Conservation (phyloP, 495 filamentous ascomycete species). For the Stereocaulon alpinum region DNA sequence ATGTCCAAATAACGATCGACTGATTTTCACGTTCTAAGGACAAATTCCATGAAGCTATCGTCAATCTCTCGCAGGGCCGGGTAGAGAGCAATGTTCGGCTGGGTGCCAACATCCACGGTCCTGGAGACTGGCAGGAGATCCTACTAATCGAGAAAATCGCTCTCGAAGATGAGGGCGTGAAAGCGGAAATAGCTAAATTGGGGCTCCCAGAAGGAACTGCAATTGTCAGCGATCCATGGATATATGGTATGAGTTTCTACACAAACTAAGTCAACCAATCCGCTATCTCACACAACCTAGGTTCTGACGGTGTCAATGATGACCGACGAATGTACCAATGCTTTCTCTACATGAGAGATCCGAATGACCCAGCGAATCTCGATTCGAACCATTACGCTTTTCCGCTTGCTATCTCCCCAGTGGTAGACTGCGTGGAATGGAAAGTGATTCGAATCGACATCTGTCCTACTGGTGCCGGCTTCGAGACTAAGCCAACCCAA, state of each 20-base stretch:
- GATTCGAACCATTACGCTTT: constrained; percentile 74
- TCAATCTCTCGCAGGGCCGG: constrained; percentile 41
- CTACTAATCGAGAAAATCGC: constrained; percentile 45
- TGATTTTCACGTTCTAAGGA: constrained; percentile 30
- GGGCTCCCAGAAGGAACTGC: constrained; percentile 51
- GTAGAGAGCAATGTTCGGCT: constrained; percentile 52
- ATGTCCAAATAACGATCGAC: neutral
- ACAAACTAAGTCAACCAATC: neutral
- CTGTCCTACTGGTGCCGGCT: constrained; percentile 30
- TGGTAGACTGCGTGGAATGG: constrained; percentile 54
- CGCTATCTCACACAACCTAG: constrained; percentile 21
- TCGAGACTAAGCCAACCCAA: constrained; percentile 28
- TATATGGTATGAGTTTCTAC: constrained; percentile 44
- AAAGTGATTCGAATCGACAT: constrained; percentile 50
- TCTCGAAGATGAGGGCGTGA: constrained; percentile 46
- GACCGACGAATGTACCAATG: constrained; percentile 52
- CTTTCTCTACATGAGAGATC: constrained; percentile 56
- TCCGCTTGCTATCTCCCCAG: constrained; percentile 67
- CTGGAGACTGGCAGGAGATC: constrained; percentile 51
- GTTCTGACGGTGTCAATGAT: constrained; percentile 46
- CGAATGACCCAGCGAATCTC: constrained; percentile 40
- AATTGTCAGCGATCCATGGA: constrained; percentile 59
- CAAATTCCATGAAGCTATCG: constrained; percentile 57
- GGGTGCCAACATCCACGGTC: constrained; percentile 45
- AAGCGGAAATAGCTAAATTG: constrained; percentile 54